Percentiles rank a stretch among this genome's conserved stretches.
Evolutionary conservation across 2,329 filamentous ascomycete genomes (phyloP).

Genomic region (Fusarium sp.): DNA sequence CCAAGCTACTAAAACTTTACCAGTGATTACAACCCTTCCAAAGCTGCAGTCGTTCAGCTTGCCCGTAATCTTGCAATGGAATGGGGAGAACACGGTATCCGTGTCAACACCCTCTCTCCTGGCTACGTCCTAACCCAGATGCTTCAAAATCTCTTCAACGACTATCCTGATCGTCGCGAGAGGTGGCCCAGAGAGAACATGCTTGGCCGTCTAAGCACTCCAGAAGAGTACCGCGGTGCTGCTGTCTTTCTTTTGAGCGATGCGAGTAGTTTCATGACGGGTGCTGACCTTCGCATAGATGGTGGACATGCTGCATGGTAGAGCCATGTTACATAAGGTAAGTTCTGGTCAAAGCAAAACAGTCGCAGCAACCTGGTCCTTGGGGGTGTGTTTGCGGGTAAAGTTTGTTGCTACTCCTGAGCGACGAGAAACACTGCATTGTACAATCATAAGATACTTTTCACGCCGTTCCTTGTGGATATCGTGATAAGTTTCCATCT

Average conservation of each 20-base stretch:
- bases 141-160: slow-evolving; percentile 81
- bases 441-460: slow-evolving; percentile 26
- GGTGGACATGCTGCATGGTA: slow-evolving; percentile 74
- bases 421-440: slow-evolving; percentile 24
- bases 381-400: slow-evolving; percentile 16
- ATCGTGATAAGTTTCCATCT: neutral
- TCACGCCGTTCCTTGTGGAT: neutral
- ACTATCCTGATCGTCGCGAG: slow-evolving; percentile 72
- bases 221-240: slow-evolving; percentile 76
- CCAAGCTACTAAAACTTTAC: neutral
- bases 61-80: slow-evolving; percentile 75
- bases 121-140: slow-evolving; percentile 86
- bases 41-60: slow-evolving; percentile 78
- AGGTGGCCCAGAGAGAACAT: slow-evolving; percentile 89
- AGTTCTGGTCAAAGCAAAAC: neutral
- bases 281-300: slow-evolving; percentile 75
- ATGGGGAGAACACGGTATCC: slow-evolving; percentile 77
- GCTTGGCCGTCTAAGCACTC: slow-evolving; percentile 74
- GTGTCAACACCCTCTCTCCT: slow-evolving; percentile 83
- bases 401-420: slow-evolving; percentile 14
- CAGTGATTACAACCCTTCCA: slow-evolving; percentile 79
- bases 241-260: slow-evolving; percentile 79
- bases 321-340: neutral
- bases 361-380: neutral
- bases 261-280: slow-evolving; percentile 78